phyloP scores from a whole-genome alignment of 2,329 filamentous ascomycete species.

The Cadophora gregata region DNA sequence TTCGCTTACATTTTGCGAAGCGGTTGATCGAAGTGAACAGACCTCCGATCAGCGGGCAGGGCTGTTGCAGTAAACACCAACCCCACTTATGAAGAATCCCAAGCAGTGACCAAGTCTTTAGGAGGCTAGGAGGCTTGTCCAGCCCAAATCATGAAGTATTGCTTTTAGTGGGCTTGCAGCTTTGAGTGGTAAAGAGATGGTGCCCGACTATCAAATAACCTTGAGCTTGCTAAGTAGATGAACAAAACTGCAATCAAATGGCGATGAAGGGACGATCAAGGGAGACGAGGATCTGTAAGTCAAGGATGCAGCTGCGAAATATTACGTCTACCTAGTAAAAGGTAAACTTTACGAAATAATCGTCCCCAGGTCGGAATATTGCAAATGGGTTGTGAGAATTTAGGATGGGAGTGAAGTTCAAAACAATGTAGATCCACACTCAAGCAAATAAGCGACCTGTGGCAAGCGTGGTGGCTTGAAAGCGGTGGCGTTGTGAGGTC shows the following conservation, averaged over 20 bases:
- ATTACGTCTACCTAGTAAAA: neutral
- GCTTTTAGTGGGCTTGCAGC: neutral
- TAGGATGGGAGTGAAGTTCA: no score
- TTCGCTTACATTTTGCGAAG: neutral
- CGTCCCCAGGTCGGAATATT: no score
- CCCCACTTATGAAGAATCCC: neutral
- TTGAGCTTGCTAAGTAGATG: neutral
- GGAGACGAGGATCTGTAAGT: neutral
- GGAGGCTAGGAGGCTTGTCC: neutral
- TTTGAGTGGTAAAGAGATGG: neutral
- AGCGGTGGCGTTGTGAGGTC: constrained; percentile 13
- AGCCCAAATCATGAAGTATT: neutral
- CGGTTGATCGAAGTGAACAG: neutral
- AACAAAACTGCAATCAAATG: neutral
- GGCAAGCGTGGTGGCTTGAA: neutral
- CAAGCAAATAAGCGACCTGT: neutral
- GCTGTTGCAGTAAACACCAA: neutral
- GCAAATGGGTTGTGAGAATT: neutral
- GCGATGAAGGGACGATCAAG: neutral
- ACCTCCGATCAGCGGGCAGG: neutral
- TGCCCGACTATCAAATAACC: neutral
- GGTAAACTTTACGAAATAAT: neutral
- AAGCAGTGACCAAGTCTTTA: neutral
- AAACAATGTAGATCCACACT: neutral
- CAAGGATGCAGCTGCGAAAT: neutral